Evolutionary conservation across 371 early-diverging fungal genomes (phyloP), one percentile per base, ranked within the genome.

Genomic region (Apophysomyces sp.): DNA sequence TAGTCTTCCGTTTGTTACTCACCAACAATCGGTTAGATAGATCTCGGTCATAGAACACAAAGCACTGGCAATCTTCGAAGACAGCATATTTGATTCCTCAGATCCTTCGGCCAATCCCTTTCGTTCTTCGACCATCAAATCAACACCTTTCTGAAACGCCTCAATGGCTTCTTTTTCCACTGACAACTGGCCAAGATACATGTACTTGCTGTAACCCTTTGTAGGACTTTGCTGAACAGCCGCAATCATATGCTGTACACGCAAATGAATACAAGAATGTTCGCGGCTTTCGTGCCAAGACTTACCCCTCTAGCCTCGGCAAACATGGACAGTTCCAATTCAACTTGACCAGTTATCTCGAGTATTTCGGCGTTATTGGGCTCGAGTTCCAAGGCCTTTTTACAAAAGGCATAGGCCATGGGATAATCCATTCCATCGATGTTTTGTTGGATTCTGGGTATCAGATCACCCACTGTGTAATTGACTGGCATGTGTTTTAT

Each of bases 11-110:
- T 36, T 34, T 27, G 12, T 51, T 24, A 27, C 74, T 74, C 81
- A 92, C 95, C 97, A 97, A 73, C 92, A 93, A 68, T 98, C 98
- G 0, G 98, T 96, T 73, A 98, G 83, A 75, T 94, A 98, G 26
- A 97, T 92, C 67, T 98, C 98, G 3, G 94, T 86, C 91, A 98
- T 92, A 56, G 96, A 91, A 71, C 94, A 94, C 29, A 94, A 82
- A 4, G 95, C 96, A 32, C 88, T 82, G 0, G 94, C 87, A 61
- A 93, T 86, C 71, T 95, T 94, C 32, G 74, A 69, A 9, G 72
- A 73, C 4, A 91, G 62, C 3, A 66, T 55, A 16, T 74, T 68
- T 27, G 80, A 76, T 29, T 81, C 82, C 39, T 81, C 80, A 31
- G 81, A 74, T 52, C 53, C 64, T 5, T 65, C 62, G 8, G 60